phyloP scores from a whole-genome alignment of 805 yeast genomes.

The Nematodospora valgi region DNA sequence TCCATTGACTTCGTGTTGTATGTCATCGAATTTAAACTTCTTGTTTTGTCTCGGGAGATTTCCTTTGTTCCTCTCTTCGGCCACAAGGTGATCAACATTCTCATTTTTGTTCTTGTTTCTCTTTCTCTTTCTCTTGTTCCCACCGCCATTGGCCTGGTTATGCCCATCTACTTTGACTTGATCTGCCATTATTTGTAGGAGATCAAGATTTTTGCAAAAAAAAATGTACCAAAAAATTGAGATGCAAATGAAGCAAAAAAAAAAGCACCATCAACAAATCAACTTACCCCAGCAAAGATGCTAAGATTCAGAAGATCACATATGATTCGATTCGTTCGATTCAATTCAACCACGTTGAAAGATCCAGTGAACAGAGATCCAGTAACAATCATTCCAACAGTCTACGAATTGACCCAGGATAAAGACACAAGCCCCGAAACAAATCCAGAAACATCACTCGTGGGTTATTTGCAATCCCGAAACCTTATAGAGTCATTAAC shows the following conservation, averaged over 20 bases:
- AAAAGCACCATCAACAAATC: constrained; percentile 1
- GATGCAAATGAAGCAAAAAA: constrained; percentile 2
- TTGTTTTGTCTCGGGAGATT: constrained; percentile 20
- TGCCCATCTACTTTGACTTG: constrained; percentile 7
- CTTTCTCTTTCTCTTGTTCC: constrained; percentile 25
- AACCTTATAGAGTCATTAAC: constrained; percentile 37
- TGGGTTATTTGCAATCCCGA: constrained; percentile 35
- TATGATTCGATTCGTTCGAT: not conserved
- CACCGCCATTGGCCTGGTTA: constrained; percentile 5
- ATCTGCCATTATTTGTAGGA: not conserved
- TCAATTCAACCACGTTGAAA: constrained; percentile 5
- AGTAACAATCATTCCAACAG: constrained; percentile 37
- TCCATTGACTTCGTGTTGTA: no score
- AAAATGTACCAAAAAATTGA: not conserved
- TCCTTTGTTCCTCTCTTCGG: not conserved
- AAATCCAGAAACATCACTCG: constrained; percentile 28
- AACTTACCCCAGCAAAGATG: not conserved
- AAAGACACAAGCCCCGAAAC: constrained; percentile 12
- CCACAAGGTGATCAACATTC: not conserved
- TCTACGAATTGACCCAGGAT: constrained; percentile 20
- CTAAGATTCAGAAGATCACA: not conserved
- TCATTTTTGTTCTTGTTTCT: constrained; percentile 21
- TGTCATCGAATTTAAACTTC: constrained; percentile 23
- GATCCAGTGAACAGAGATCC: constrained; percentile 19
- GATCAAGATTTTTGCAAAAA: not conserved